phyloP scores from a whole-genome alignment of 148 eudicot genomes.

The Polygonum aviculare region DNA sequence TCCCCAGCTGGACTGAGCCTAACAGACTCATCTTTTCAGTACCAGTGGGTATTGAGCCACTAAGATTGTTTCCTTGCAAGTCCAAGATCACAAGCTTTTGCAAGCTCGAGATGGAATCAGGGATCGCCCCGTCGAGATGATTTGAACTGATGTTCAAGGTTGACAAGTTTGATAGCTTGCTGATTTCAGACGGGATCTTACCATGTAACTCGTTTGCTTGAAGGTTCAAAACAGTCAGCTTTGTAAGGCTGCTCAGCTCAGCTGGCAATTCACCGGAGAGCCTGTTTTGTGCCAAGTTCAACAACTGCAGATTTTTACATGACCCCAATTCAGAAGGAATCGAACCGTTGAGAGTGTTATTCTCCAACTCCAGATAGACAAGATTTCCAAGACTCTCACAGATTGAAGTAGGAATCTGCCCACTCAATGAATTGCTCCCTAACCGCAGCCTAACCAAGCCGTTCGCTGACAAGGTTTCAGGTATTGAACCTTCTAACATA shows the following conservation, averaged over 20 bases:
- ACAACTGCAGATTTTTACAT: conserved; percentile 37
- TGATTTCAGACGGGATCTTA: conserved; percentile 42
- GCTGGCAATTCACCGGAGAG: conserved; percentile 44
- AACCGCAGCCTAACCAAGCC: conserved; percentile 52
- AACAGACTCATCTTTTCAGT: conserved; percentile 29
- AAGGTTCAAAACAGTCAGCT: conserved; percentile 51
- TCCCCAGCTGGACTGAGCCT: conserved; percentile 64
- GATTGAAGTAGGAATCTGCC: conserved; percentile 29
- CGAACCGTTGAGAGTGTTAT: conserved; percentile 40
- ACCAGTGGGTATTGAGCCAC: conserved; percentile 43
- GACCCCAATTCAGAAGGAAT: conserved; percentile 50
- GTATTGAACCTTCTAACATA: conserved; percentile 40
- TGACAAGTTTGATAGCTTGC: conserved; percentile 28
- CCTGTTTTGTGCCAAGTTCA: conserved; percentile 50
- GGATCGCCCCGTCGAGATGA: conserved; percentile 47
- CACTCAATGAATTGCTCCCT: conserved; percentile 46
- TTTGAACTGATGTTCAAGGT: conserved; percentile 59
- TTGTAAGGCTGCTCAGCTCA: conserved; percentile 31
- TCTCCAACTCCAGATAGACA: conserved; percentile 59
- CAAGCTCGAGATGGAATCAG: conserved; percentile 44
- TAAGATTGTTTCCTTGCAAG: conserved; percentile 49
- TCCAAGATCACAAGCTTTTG: conserved; percentile 41
- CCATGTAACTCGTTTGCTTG: conserved; percentile 50
- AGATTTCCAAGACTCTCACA: conserved; percentile 28
- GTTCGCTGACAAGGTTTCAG: conserved; percentile 27